Evolutionary conservation across 257 asterid genomes (phyloP), one percentile per base, ranked within the genome.

Genomic region (Fraxinus excelsior): DNA sequence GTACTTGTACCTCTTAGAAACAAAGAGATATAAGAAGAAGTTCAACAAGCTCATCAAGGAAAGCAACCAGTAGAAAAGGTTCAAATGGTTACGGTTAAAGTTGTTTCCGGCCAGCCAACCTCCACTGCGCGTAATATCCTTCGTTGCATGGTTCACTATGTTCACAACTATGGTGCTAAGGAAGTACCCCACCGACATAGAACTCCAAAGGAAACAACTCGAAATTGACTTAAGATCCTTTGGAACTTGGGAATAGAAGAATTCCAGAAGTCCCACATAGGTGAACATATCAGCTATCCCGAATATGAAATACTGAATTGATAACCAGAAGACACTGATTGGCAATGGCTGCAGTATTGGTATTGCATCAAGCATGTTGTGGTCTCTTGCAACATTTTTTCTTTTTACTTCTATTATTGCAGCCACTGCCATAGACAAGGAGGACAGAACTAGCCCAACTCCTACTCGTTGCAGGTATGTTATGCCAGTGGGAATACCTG

Each of bases 241-340:
- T 0, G 94, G 93, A 35, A 88, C 87, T 60, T 92, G 97, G 0
- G 95, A 89, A 12, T 90, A 92, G 85, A 92, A 92, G 46, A 92
- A 90, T 80, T 92, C 95, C 3, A 92, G 93, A 77, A 90, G 80
- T 0, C 96, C 97, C 0, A 90, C 93, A 70, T 85, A 92, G 0
- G 97, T 92, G 72, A 92, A 90, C 95, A 92, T 85, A 66, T 92
- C 96, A 1, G 96, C 97, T 0, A 92, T 88, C 72, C 97, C 97
- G 29, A 92, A 92, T 62, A 91, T 89, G 76, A 90, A 90, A 78
- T 85, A 92, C 87, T 92, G 97, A n/a, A 92, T 79, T 8, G 93
- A 77, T 12, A 92, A 83, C 96, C 97, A 92, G 78, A 92, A 90
- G 0, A 90, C 96, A 68, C 87, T 89, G 14, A 92, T 92, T 0